These are phyloP conservation scores for Hymenoscyphus linearis DNA, from an alignment of 2,329 filamentous ascomycete species.

Conservation along the genomic window DNA sequence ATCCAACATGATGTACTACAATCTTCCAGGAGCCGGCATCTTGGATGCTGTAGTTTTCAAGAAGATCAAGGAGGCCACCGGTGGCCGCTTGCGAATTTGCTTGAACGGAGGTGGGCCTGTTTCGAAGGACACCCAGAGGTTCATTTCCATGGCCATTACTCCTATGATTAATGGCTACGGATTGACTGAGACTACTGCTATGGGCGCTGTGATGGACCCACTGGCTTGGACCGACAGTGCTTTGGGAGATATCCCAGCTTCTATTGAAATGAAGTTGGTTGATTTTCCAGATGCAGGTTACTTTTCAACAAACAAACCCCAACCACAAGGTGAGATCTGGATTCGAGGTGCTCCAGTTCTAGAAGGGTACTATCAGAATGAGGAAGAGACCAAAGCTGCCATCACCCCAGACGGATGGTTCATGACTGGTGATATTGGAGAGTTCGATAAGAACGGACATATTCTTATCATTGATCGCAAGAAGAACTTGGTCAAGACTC, in stretches of 20 bases:
- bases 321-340: conserved; percentile 87
- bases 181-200: conserved; percentile 86
- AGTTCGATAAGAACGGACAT: conserved; percentile 76
- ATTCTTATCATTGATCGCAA: conserved; percentile 88
- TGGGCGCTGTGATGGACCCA: conserved; percentile 77
- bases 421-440: conserved; percentile 92
- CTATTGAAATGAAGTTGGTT: conserved; percentile 85
- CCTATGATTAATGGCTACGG: conserved; percentile 96
- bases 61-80: conserved; percentile 85
- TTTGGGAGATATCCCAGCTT: conserved; percentile 72
- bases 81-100: conserved; percentile 80
- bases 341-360: conserved; percentile 75
- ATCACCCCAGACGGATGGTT: conserved; percentile 90
- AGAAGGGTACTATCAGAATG: conserved; percentile 76
- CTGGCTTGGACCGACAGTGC: conserved; percentile 74
- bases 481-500: conserved; percentile 97
- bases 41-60: conserved; percentile 85
- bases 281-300: conserved; percentile 89
- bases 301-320: conserved; percentile 58
- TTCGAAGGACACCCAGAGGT: conserved; percentile 78
- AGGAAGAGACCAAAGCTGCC: conserved; percentile 74
- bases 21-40: conserved; percentile 60
- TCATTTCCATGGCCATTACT: conserved; percentile 86
- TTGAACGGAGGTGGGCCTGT: conserved; percentile 94
- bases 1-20: conserved; percentile 49